Conservation (phyloP, 371 early-diverging fungal species). For the Quaeritorhiza haematococci region DNA sequence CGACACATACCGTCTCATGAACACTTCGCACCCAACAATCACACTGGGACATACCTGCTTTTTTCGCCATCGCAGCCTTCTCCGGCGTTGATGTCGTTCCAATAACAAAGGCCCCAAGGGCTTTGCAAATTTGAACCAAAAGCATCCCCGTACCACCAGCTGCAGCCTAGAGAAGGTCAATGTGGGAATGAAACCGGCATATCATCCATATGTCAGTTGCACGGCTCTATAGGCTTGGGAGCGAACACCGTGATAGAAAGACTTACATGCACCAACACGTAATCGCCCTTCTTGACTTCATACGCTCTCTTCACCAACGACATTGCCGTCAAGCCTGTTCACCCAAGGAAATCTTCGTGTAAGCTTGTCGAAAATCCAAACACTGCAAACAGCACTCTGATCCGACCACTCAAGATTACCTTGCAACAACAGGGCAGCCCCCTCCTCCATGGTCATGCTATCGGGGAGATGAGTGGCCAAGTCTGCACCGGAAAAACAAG, state of each 20-base stretch:
- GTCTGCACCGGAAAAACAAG: slow-evolving; percentile 10
- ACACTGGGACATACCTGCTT: slow-evolving; percentile 25
- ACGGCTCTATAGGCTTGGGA: not conserved
- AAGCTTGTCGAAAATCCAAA: not conserved
- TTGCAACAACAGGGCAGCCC: slow-evolving; percentile 54
- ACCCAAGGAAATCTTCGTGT: slow-evolving; percentile 16
- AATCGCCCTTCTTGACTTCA: slow-evolving; percentile 69
- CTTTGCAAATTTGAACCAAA: slow-evolving; percentile 63
- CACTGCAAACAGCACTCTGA: not conserved
- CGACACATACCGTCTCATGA: not conserved
- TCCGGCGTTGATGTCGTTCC: slow-evolving; percentile 80
- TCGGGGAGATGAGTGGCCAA: slow-evolving; percentile 52
- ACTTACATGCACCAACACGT: slow-evolving; percentile 67
- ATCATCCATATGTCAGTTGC: not conserved
- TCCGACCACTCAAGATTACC: too few species aligned
- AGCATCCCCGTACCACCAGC: slow-evolving; percentile 85
- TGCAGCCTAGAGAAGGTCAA: slow-evolving; percentile 58
- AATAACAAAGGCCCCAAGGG: slow-evolving; percentile 82
- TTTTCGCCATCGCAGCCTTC: slow-evolving; percentile 71
- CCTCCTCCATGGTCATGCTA: slow-evolving; percentile 53
- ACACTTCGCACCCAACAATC: too few species aligned
- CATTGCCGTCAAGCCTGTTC: slow-evolving; percentile 80
- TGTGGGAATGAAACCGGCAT: not conserved
- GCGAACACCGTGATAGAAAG: too few species aligned
- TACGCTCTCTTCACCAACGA: slow-evolving; percentile 70